A percentile compares a stretch with the other conserved stretches of the same genome.
Conservation (phyloP, 768 basidiomycete species). For the Sutorius australiensis region DNA sequence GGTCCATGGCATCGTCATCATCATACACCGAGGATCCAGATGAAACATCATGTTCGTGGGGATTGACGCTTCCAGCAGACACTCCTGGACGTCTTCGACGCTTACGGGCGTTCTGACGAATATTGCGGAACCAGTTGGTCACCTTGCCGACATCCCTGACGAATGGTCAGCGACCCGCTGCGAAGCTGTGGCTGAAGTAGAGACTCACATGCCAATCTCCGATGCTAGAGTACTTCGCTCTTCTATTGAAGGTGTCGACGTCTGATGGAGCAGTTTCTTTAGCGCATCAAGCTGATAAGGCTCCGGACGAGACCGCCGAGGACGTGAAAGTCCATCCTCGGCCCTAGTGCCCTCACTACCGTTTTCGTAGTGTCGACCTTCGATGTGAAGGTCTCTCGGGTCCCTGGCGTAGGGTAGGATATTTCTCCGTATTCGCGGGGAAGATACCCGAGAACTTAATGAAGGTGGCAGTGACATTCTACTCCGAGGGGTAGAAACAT, state of each 20-base stretch:
- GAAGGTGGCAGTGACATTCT: conserved; percentile 32
- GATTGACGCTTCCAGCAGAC: conserved; percentile 33
- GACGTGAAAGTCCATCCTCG: conserved; percentile 43
- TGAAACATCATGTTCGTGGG: conserved; percentile 47
- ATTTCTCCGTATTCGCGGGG: conserved; percentile 29
- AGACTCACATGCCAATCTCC: conserved; percentile 71
- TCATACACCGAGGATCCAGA: conserved; percentile 50
- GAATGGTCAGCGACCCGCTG: conserved; percentile 13
- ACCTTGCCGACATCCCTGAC: conserved; percentile 76
- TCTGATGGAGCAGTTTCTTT: conserved; percentile 64
- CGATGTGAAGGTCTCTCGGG: conserved; percentile 23
- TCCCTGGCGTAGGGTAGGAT: conserved; percentile 28
- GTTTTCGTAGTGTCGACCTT: conserved; percentile 22
- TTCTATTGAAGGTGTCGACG: conserved; percentile 73
- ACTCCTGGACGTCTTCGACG: conserved; percentile 51
- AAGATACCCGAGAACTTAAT: conserved; percentile 24
- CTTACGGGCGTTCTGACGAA: conserved; percentile 77
- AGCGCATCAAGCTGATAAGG: conserved; percentile 74
- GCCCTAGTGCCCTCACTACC: conserved; percentile 17
- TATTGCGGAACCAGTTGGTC: conserved; percentile 85
- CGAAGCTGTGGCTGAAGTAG: neutral
- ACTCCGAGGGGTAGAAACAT: conserved; percentile 22
- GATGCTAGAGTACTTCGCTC: conserved; percentile 69
- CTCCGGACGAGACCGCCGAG: conserved; percentile 73
- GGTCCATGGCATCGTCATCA: conserved; percentile 47